These are phyloP conservation scores for Viridothelium virens DNA, from an alignment of 495 filamentous ascomycete genomes.

Conservation along the genomic window DNA sequence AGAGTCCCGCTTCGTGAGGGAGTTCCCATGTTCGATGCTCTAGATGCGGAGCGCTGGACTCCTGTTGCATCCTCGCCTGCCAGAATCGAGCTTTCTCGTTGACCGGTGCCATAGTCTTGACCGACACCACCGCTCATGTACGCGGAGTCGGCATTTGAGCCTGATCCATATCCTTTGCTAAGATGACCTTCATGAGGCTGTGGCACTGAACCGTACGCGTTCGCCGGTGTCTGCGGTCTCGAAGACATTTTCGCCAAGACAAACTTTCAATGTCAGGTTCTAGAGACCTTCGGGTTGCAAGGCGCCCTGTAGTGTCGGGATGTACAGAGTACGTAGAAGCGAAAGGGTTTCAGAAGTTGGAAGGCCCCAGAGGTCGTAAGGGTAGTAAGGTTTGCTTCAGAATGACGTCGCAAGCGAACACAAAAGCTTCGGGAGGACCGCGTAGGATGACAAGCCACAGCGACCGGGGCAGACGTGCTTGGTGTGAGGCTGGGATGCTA, in stretches of 20 bases:
- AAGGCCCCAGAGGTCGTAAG: neutral
- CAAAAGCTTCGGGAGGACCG: neutral
- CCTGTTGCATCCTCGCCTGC: conserved; percentile 37
- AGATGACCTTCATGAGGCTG: conserved; percentile 26
- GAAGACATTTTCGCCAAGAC: conserved; percentile 15
- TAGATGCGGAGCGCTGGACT: conserved; percentile 37
- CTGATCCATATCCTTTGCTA: conserved; percentile 29
- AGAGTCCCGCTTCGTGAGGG: conserved; percentile 70
- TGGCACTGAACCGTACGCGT: conserved; percentile 27
- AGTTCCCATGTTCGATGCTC: conserved; percentile 24
- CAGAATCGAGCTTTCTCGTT: conserved; percentile 53
- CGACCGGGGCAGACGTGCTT: neutral
- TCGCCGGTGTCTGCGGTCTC: conserved; percentile 24
- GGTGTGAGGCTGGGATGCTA: neutral
- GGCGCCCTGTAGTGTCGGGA: too few relatives aligned
- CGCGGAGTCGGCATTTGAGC: conserved; percentile 19
- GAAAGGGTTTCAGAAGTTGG: neutral
- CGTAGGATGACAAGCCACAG: neutral
- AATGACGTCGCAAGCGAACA: conserved; percentile 4
- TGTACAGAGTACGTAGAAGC: neutral
- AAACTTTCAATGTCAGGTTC: too few relatives aligned
- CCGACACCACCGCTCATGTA: conserved; percentile 45
- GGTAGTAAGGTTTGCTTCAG: neutral
- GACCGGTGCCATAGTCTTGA: conserved; percentile 66
- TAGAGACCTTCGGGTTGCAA: too few relatives aligned